Evolutionary conservation across 805 yeast genomes (phyloP).

Genomic region (Citeromyces matritensis): DNA sequence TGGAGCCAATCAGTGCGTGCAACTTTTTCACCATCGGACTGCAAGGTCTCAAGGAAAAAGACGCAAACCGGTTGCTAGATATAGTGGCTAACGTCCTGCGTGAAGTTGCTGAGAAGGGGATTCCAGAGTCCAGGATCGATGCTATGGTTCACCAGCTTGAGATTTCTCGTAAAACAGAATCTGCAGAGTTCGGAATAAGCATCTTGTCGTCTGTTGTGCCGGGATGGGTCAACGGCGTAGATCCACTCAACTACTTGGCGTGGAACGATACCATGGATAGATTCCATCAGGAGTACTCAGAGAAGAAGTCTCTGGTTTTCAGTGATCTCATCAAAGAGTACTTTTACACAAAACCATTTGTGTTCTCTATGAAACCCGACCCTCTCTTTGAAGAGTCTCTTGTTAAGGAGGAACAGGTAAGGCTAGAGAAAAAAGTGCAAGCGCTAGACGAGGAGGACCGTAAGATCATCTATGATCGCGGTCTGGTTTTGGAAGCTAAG

Average conservation of each 20-base stretch:
- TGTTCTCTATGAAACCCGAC: constrained; percentile 69
- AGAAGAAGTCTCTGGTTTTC: constrained; percentile 41
- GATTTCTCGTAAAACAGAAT: constrained; percentile 69
- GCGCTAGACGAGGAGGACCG: constrained; percentile 39
- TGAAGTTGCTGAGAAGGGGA: constrained; percentile 24
- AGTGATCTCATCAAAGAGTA: constrained; percentile 39
- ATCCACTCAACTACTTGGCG: constrained; percentile 55
- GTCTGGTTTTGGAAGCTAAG: constrained; percentile 38
- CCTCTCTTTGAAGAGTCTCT: constrained; percentile 34
- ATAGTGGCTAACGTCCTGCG: constrained; percentile 31
- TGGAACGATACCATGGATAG: constrained; percentile 43
- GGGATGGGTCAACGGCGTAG: constrained; percentile 72
- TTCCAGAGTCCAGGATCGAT: constrained; percentile 48
- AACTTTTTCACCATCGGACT: constrained; percentile 76
- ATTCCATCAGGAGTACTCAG: constrained; percentile 47
- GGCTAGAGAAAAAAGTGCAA: constrained; percentile 28
- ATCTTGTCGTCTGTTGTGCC: constrained; percentile 63
- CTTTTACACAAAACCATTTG: constrained; percentile 37
- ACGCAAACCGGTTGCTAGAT: constrained; percentile 24
- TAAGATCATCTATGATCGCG: constrained; percentile 41
- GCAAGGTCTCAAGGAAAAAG: constrained; percentile 47
- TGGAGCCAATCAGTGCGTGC: constrained; percentile 66
- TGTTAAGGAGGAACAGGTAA: constrained; percentile 36
- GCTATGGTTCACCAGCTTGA: constrained; percentile 87
- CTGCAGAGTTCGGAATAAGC: constrained; percentile 79